Base-by-base conservation (phyloP, 306 rosid species). In the Senna tora region DNA sequence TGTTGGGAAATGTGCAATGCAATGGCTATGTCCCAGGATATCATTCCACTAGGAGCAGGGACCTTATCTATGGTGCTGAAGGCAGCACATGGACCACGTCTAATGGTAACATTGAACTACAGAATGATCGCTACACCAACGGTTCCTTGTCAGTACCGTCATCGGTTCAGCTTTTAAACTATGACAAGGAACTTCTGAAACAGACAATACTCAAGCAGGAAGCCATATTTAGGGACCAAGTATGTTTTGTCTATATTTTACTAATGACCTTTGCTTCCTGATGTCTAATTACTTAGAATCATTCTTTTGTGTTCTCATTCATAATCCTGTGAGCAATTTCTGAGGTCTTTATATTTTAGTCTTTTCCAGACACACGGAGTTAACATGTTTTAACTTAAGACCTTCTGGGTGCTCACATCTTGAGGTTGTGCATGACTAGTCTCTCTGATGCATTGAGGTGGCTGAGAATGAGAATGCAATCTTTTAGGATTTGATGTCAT, bases 201-300 rank as follows among this genome's bases (percentile, higher is more conserved):
- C 90, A 81, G 84, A 86, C 79, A 25, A 86, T 90, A 72, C 88
- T 90, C 74, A 74, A 83, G 69, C 90, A 90, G 25, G 96, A 90
- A 53, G 77, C 84, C 72, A 67, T 84, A 33, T 77, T 90, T 38
- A 90, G 71, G 84, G 84, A 83, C 39, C 96, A 90, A 86, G 96
- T 86, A 86, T 66, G 79, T 69, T 57, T 61, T 38, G 6, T 67
- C 68, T 55, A 34, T 57, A 9, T 50, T 65, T 25, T 53, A 13
- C n/a, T 16, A 15, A 52, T 2, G 64, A 30, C 41, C 42, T 57
- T 57, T 57, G 34, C 49, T 72, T 74, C 9, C 11, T 64, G 50
- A 50, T 69, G 60, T 72, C 73, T 39, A 10, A 33, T 43, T 33
- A 21, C 39, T 41, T 42, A n/a, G 6, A 34, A 38, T 57, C 38